phyloP scores from a whole-genome alignment of 805 yeast species.

The Sungouiella blattae region DNA sequence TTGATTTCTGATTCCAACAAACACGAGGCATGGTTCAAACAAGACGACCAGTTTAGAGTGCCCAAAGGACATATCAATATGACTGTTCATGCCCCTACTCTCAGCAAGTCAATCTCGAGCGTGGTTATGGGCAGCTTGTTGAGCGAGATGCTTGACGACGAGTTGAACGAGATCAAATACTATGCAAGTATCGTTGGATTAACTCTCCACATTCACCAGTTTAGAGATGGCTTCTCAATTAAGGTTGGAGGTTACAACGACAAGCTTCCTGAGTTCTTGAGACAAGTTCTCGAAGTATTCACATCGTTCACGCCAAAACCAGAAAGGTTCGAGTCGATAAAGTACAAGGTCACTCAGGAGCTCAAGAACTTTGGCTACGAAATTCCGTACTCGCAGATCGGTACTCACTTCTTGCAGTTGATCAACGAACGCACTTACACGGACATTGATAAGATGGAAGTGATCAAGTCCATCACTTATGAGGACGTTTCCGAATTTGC shows the following conservation, averaged over 20 bases:
- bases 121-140: conserved; percentile 58
- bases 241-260: conserved; percentile 80
- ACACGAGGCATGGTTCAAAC: conserved; percentile 78
- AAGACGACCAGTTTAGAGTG: conserved; percentile 82
- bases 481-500: conserved; percentile 51
- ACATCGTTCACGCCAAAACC: conserved; percentile 46
- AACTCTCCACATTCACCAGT: conserved; percentile 50
- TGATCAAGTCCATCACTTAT: conserved; percentile 40
- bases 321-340: conserved; percentile 63
- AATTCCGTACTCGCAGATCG: conserved; percentile 77
- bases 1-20: conserved; percentile 51
- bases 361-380: conserved; percentile 66
- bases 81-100: conserved; percentile 61
- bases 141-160: conserved; percentile 71
- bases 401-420: conserved; percentile 56
- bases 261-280: conserved; percentile 63
- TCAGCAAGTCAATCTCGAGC: conserved; percentile 55
- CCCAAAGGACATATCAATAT: conserved; percentile 79
- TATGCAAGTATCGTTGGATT: conserved; percentile 84
- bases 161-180: conserved; percentile 70
- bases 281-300: conserved; percentile 55
- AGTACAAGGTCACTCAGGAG: conserved; percentile 59
- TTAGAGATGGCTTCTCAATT: conserved; percentile 65
- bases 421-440: conserved; percentile 73
- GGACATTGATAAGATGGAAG: conserved; percentile 55